Percentiles rank a stretch among this genome's conserved stretches.
Evolutionary conservation across 768 basidiomycete species (phyloP).

Genomic region (Suillus subluteus): DNA sequence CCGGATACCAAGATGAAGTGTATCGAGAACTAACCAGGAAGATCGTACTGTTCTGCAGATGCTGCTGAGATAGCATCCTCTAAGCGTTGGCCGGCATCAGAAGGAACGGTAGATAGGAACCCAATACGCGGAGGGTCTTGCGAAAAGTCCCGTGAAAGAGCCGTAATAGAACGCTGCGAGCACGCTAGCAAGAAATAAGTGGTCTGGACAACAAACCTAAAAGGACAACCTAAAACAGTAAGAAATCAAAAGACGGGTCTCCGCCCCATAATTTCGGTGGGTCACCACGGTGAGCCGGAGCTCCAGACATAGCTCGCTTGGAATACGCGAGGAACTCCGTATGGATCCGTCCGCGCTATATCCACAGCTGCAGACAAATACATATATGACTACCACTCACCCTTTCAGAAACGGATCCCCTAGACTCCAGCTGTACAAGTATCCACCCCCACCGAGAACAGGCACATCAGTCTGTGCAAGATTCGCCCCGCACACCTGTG

Average conservation of each 20-base stretch:
- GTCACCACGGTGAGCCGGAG: neutral
- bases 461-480: slow-evolving; percentile 70
- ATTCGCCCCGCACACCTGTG: slow-evolving; percentile 53
- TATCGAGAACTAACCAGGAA: slow-evolving; percentile 30
- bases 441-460: slow-evolving; percentile 48
- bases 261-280: neutral
- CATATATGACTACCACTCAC: slow-evolving; percentile 40
- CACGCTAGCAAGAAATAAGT: slow-evolving; percentile 44
- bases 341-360: slow-evolving; percentile 12
- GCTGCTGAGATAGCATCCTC: slow-evolving; percentile 40
- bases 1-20: neutral
- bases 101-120: slow-evolving; percentile 70
- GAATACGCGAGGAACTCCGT: neutral
- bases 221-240: neutral
- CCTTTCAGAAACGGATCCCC: slow-evolving; percentile 78
- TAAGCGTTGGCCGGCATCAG: slow-evolving; percentile 48
- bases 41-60: slow-evolving; percentile 29
- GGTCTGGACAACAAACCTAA: neutral
- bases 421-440: slow-evolving; percentile 77
- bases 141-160: slow-evolving; percentile 68
- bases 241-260: slow-evolving; percentile 6
- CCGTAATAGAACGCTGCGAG: slow-evolving; percentile 74
- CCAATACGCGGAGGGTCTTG: slow-evolving; percentile 71
- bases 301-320: neutral
- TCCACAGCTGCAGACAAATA: slow-evolving; percentile 4